Percentiles rank a stretch among this genome's conserved stretches.
phyloP scores from a whole-genome alignment of 352 stramenopile genomes.

The Blastocystis sp. region DNA sequence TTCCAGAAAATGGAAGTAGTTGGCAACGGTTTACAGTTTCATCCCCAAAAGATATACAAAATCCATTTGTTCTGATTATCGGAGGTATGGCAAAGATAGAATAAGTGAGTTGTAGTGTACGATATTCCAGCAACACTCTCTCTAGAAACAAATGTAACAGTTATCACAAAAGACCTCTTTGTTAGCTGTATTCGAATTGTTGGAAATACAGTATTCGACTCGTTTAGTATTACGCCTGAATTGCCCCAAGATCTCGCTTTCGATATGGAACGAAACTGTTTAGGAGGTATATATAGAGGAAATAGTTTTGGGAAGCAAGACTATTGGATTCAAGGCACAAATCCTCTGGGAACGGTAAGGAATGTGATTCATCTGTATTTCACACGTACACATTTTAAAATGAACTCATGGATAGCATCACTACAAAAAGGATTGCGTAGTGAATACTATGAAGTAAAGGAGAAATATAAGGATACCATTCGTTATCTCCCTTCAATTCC shows the following conservation, averaged over 20 bases:
- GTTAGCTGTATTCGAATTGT: constrained; percentile 28
- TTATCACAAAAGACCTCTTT: constrained; percentile 9
- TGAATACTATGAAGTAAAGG: constrained; percentile 16
- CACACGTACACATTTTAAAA: neutral
- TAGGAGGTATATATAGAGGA: constrained; percentile 21
- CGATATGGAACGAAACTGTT: constrained; percentile 15
- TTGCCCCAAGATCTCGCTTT: constrained; percentile 34
- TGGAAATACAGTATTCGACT: constrained; percentile 16
- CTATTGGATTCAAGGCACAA: neutral
- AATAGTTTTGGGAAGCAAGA: neutral
- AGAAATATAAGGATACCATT: neutral
- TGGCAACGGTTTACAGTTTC: neutral
- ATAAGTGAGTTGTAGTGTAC: constrained; percentile 10
- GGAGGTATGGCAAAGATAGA: neutral
- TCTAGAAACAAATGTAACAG: neutral
- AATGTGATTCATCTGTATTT: constrained; percentile 7
- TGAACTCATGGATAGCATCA: neutral
- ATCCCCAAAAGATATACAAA: neutral
- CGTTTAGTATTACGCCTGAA: constrained; percentile 19
- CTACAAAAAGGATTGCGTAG: neutral
- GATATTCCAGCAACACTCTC: neutral
- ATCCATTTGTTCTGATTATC: constrained; percentile 14
- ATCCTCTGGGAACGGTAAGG: neutral
- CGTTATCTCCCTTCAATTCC: neutral
- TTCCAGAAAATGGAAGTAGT: neutral